phyloP scores from a whole-genome alignment of 1,284 basidiomycete genomes.

The Rhodotorula sp. region DNA sequence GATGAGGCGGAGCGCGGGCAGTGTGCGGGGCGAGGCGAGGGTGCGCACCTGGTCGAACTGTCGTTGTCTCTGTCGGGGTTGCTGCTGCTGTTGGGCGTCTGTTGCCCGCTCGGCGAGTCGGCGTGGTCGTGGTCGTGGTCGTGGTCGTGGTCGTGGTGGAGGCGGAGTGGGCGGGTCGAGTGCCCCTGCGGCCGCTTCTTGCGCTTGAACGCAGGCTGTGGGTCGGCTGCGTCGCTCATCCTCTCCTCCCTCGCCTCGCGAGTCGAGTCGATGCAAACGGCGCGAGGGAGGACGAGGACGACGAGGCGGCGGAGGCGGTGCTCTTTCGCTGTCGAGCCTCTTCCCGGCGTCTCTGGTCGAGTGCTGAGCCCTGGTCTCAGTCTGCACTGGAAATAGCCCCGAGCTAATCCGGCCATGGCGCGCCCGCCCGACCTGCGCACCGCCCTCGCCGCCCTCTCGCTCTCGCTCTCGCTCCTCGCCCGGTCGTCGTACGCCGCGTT shows the following conservation, averaged over 20 bases:
- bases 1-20: neutral
- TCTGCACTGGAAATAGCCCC: neutral
- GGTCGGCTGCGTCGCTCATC: neutral
- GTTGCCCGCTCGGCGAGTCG: neutral
- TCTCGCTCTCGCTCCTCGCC: neutral
- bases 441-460: neutral
- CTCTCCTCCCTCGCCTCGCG: neutral
- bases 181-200: constrained; percentile 16
- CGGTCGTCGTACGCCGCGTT: too few species aligned
- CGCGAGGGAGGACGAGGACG: neutral
- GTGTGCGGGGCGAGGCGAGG: too few species aligned
- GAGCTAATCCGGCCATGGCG: neutral
- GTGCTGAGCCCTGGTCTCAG: too few species aligned
- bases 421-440: neutral
- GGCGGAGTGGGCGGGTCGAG: neutral
- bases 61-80: constrained; percentile 4
- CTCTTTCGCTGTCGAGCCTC: neutral
- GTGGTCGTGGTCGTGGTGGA: too few species aligned
- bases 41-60: constrained; percentile 16
- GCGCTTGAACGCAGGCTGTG: constrained; percentile 5
- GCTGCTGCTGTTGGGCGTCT: neutral
- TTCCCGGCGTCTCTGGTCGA: neutral
- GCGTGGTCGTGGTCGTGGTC: neutral
- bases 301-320: neutral
- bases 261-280: too few species aligned